Conservation (phyloP, 1,284 basidiomycete species). For the Mycocalia duriaeana region DNA sequence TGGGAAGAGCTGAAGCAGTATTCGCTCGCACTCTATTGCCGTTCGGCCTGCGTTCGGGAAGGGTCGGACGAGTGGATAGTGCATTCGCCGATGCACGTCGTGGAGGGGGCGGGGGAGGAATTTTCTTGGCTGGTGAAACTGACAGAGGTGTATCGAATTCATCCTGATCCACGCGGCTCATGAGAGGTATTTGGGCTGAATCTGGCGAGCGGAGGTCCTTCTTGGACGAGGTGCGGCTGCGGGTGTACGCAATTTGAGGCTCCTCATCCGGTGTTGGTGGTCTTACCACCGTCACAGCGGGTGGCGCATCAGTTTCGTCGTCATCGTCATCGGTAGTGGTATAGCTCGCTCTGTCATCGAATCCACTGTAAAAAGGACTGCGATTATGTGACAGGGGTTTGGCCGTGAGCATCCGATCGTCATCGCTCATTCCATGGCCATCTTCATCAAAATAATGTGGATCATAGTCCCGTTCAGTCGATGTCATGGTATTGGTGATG, state of each 20-base stretch:
- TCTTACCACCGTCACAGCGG: too few species aligned
- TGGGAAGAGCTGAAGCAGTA: slow-evolving; percentile 10
- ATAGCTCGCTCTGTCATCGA: slow-evolving; percentile 39
- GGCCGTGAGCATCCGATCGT: slow-evolving; percentile 33
- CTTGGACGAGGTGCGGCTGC: neutral
- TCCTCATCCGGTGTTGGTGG: neutral
- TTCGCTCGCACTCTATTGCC: slow-evolving; percentile 3
- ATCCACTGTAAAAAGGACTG: slow-evolving; percentile 41
- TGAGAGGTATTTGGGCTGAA: slow-evolving; percentile 16
- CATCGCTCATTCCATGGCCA: slow-evolving; percentile 29
- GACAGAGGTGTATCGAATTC: slow-evolving; percentile 1
- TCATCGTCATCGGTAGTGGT: slow-evolving; percentile 40
- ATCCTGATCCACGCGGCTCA: slow-evolving; percentile 14
- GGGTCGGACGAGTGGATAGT: slow-evolving; percentile 16
- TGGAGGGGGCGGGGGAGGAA: slow-evolving; percentile 36
- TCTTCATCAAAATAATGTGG: slow-evolving; percentile 14
- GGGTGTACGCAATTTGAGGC: neutral
- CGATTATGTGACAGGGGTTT: slow-evolving; percentile 35
- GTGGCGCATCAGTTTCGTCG: slow-evolving; percentile 3
- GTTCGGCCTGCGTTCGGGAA: slow-evolving; percentile 19
- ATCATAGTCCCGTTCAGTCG: slow-evolving; percentile 6
- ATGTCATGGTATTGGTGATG: slow-evolving; percentile 7
- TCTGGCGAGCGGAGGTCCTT: slow-evolving; percentile 3
- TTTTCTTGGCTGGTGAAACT: slow-evolving; percentile 25
- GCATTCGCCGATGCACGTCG: slow-evolving; percentile 25